Percentiles rank a stretch among this genome's conserved stretches.
These are phyloP conservation scores for Fusarium equiseti DNA, from an alignment of 2,329 filamentous ascomycete genomes.

Conservation along the genomic window DNA sequence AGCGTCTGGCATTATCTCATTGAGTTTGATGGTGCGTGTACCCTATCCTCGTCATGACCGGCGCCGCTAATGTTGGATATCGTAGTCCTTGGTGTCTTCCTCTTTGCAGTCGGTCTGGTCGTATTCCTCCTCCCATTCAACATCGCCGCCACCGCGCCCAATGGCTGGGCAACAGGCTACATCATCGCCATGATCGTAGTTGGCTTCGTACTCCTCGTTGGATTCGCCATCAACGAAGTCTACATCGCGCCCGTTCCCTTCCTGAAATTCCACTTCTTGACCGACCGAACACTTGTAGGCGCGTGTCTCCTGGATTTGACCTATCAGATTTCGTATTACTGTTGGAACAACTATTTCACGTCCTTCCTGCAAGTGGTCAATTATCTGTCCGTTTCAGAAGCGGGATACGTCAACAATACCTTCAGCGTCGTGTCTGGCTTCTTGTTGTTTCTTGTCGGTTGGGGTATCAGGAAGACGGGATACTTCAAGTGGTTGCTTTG, in stretches of 20 bases:
- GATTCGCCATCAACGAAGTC: slow-evolving; percentile 68
- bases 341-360: slow-evolving; percentile 66
- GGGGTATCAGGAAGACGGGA: slow-evolving; percentile 59
- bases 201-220: slow-evolving; percentile 67
- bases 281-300: slow-evolving; percentile 64
- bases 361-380: slow-evolving; percentile 68
- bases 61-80: not conserved
- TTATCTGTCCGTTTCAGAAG: slow-evolving; percentile 55
- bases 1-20: slow-evolving; percentile 63
- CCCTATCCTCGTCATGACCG: accelerated
- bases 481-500: slow-evolving; percentile 63
- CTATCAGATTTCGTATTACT: slow-evolving; percentile 63
- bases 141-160: slow-evolving; percentile 60
- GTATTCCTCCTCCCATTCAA: slow-evolving; percentile 75
- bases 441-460: slow-evolving; percentile 60
- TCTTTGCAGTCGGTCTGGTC: slow-evolving; percentile 67
- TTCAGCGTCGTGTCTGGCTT: slow-evolving; percentile 65
- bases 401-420: slow-evolving; percentile 62
- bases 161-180: slow-evolving; percentile 64
- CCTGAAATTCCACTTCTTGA: slow-evolving; percentile 64
- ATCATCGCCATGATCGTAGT: slow-evolving; percentile 72
- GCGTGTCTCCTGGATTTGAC: slow-evolving; percentile 59
- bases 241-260: slow-evolving; percentile 68
- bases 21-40: slow-evolving; percentile 66
- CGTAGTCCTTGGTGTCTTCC: slow-evolving; percentile 63